Conservation (phyloP, 371 early-diverging fungal genomes). For the Paraphysoderma sedebokerense region DNA sequence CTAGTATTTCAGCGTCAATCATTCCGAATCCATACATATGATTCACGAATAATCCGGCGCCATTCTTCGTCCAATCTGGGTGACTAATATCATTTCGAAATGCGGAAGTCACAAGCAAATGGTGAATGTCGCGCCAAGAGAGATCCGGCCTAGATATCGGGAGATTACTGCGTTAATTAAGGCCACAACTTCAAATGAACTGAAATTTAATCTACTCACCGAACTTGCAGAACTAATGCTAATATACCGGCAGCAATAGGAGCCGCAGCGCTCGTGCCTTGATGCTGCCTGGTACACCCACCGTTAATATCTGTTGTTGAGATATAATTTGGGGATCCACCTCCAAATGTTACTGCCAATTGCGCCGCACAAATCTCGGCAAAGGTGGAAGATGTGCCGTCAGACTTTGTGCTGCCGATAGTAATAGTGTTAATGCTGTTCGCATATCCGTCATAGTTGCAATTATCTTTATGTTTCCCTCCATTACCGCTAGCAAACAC, state of each 20-base stretch:
- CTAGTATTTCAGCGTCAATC: conserved; percentile 58
- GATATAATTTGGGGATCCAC: conserved; percentile 28
- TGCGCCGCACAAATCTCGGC: conserved; percentile 82
- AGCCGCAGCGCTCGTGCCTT: conserved; percentile 95
- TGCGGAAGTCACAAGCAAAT: conserved; percentile 62
- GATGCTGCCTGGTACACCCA: conserved; percentile 56
- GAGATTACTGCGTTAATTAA: too few species aligned
- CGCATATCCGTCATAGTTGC: conserved; percentile 93
- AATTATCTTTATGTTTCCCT: conserved; percentile 61
- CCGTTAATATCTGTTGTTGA: conserved; percentile 64
- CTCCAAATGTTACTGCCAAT: conserved; percentile 69
- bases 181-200: too few species aligned
- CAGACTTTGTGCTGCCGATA: conserved; percentile 68
- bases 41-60: conserved; percentile 48
- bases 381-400: conserved; percentile 59
- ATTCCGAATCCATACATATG: conserved; percentile 87
- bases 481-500: conserved; percentile 96
- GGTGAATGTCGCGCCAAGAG: conserved; percentile 84
- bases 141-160: conserved; percentile 83
- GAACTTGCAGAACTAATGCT: conserved; percentile 68
- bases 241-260: conserved; percentile 86
- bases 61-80: conserved; percentile 40
- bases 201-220: conserved; percentile 2
- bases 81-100: conserved; percentile 45
- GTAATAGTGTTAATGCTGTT: conserved; percentile 88